These are phyloP conservation scores for Amoebophrya sp. DNA, from an alignment of 169 alveolate genomes.

Conservation along the genomic window DNA sequence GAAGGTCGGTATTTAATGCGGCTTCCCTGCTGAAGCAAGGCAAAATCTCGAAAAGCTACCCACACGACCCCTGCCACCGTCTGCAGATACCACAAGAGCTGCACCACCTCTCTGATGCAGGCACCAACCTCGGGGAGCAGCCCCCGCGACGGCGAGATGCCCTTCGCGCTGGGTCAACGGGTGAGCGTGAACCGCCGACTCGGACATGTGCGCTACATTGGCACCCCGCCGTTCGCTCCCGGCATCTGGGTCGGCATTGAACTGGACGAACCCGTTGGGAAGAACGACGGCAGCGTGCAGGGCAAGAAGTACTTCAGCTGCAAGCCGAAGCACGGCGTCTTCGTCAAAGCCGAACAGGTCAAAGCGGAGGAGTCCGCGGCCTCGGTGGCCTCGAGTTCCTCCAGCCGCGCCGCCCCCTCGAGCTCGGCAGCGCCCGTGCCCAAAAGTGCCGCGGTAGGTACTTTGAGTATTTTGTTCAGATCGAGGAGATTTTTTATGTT, in stretches of 20 bases:
- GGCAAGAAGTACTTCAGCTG: neutral
- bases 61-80: too few relatives aligned
- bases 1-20: too few relatives aligned
- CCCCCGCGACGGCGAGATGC: neutral
- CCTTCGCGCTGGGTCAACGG: neutral
- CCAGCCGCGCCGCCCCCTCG: too few relatives aligned
- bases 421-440: too few relatives aligned
- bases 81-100: too few relatives aligned
- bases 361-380: neutral
- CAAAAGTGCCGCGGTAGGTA: too few relatives aligned
- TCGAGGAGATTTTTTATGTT: too few relatives aligned
- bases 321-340: constrained; percentile 6
- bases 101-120: too few relatives aligned
- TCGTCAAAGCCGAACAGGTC: neutral
- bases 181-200: neutral
- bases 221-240: neutral
- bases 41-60: too few relatives aligned
- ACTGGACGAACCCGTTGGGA: neutral
- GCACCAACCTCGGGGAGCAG: neutral
- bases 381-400: neutral
- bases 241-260: neutral
- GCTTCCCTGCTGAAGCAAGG: too few relatives aligned
- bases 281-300: constrained; percentile 24
- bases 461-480: too few relatives aligned
- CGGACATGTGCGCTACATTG: neutral